Evolutionary conservation across 257 asterid species (phyloP).

Genomic region (Solanum okadae): DNA sequence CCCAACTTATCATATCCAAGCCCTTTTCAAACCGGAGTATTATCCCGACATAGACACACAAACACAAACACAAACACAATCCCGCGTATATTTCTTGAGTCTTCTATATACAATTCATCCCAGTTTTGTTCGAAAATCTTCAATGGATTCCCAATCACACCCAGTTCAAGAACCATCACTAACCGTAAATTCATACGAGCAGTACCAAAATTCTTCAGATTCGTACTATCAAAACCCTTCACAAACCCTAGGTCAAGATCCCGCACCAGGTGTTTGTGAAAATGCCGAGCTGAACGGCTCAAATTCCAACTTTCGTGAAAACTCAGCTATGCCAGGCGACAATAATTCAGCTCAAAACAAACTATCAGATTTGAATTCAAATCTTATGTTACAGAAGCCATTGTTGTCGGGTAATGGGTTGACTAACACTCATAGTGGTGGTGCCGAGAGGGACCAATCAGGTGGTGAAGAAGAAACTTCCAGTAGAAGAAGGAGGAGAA

Average conservation of each 20-base stretch:
- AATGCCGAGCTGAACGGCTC: background rate
- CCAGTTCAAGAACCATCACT: slow-evolving; percentile 11
- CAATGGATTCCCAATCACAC: slow-evolving; percentile 37
- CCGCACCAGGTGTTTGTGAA: background rate
- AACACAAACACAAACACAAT: background rate
- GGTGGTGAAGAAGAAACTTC: slow-evolving; percentile 90
- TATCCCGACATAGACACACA: background rate
- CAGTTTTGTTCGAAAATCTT: background rate
- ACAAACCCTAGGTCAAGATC: slow-evolving; percentile 39
- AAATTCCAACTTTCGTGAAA: background rate
- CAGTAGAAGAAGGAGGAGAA: slow-evolving; percentile 61
- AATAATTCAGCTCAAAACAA: slow-evolving; percentile 9
- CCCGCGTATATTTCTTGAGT: background rate
- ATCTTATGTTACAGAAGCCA: slow-evolving; percentile 36
- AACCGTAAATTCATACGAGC: slow-evolving; percentile 9
- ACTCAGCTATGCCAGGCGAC: background rate
- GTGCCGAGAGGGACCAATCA: slow-evolving; percentile 65
- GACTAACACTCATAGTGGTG: slow-evolving; percentile 51
- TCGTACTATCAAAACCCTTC: slow-evolving; percentile 14
- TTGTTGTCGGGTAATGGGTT: slow-evolving; percentile 57
- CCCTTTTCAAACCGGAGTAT: background rate
- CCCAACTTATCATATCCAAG: background rate
- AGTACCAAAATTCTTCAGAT: background rate
- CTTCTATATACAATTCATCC: background rate
- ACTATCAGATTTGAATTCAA: slow-evolving; percentile 9